Base-by-base conservation (phyloP, 108 stramenopile species). In the Parmales sp. region DNA sequence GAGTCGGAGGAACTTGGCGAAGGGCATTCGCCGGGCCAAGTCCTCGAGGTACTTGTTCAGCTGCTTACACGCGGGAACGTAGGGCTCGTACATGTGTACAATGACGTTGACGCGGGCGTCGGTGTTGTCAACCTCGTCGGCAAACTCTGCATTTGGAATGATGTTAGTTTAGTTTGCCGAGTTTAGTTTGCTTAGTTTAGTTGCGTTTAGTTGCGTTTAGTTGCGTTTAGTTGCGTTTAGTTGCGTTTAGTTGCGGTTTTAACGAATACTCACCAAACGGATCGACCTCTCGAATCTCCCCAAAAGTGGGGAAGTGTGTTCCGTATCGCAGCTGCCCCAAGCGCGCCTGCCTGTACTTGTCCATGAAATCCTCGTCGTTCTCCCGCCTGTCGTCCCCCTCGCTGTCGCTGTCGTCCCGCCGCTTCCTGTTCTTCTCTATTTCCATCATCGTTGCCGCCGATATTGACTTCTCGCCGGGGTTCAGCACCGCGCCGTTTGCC, bases 21-120 rank as follows among this genome's bases (percentile, higher is more conserved):
- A 44, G 49, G 71, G 64, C 72, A 72, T 48, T 34, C 67, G 31
- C 22, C 65, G 18, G 11, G 74, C 74, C 34, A 75, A 41, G 31
- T 72, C 67, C 71, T 75, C 74, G 38, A 75, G 68, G 39, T 60
- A 29, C 1, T 72, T 45, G 67, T 75, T 75, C 51, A 75, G 68
- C 29, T 50, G 36, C 38, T 48, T 48, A 41, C 76, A 79, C 8
- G 72, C 75, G n/a, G 23, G 45, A 5, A 79, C 63, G 63, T 72
- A 75, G 20, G 74, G 75, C 69, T 79, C 78, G 67, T 79, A 79
- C 67, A 79, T 31, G 45, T 79, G 78, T 19, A 79, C 78, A 4
- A 79, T 72, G 39, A 79, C 65, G 72, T 34, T 38, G 8, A 54
- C 45, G 37, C 72, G 22, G 18, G 75, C 72, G 37, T 79, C 72